Conservation (phyloP, 495 filamentous ascomycete species). For the Viridothelium virens region DNA sequence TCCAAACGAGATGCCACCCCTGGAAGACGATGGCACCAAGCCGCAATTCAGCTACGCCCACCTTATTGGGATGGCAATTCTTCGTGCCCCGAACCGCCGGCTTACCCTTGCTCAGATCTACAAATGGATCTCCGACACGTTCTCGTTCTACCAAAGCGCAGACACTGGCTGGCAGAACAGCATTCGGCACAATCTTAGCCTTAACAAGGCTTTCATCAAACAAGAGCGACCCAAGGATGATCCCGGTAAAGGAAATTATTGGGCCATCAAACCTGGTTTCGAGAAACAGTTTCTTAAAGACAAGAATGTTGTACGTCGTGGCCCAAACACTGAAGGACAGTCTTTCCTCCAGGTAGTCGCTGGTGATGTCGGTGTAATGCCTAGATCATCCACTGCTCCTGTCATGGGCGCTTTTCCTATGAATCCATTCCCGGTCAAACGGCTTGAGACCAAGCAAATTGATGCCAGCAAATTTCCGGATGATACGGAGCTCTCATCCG, state of each 20-base stretch:
- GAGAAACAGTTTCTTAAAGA: slow-evolving; percentile 85
- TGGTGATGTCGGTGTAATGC: slow-evolving; percentile 20
- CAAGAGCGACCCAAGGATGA: slow-evolving; percentile 95
- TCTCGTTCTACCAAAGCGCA: slow-evolving; percentile 71
- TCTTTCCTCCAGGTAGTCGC: slow-evolving; percentile 27
- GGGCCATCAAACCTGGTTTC: slow-evolving; percentile 81
- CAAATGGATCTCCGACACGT: slow-evolving; percentile 97
- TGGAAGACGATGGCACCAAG: slow-evolving; percentile 83
- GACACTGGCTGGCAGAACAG: slow-evolving; percentile 97
- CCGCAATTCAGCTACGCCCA: slow-evolving; percentile 87
- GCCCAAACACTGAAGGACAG: slow-evolving; percentile 37
- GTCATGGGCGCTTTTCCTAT: slow-evolving; percentile 40
- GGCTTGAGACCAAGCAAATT: slow-evolving; percentile 26
- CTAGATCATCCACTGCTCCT: slow-evolving; percentile 28
- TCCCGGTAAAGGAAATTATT: slow-evolving; percentile 97
- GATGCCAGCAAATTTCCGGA: slow-evolving; percentile 43
- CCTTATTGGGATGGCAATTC: slow-evolving; percentile 95
- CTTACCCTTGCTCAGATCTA: slow-evolving; percentile 96
- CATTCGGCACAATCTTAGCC: slow-evolving; percentile 94
- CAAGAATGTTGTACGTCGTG: slow-evolving; percentile 61
- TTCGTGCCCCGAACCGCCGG: slow-evolving; percentile 73
- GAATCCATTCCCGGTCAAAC: slow-evolving; percentile 29
- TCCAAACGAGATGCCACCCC: slow-evolving; percentile 65
- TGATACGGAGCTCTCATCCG: slow-evolving; percentile 69
- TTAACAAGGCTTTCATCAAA: slow-evolving; percentile 96